These are phyloP conservation scores for Ascochyta koolunga DNA, from an alignment of 2,329 filamentous ascomycete genomes.

Conservation along the genomic window DNA sequence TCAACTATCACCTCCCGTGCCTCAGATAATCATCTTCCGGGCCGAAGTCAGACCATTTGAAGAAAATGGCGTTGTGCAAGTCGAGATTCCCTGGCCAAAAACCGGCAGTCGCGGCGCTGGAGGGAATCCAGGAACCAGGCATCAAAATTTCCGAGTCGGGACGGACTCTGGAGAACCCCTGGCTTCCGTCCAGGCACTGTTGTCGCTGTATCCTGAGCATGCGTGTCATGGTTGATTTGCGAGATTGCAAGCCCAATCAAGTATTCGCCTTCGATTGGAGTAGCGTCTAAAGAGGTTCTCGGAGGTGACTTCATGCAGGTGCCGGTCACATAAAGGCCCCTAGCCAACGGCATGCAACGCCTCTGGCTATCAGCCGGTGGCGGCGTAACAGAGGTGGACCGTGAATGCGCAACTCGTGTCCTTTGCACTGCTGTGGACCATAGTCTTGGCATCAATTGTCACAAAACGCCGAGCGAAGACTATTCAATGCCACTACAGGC, in stretches of 20 bases:
- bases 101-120: conserved; percentile 4
- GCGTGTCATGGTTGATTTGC: conserved; percentile 3
- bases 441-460: conserved; percentile 19
- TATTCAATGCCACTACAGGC: background rate
- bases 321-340: conserved; percentile 17
- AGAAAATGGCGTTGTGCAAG: background rate
- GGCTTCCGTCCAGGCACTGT: conserved; percentile 2
- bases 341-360: conserved; percentile 1
- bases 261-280: conserved; percentile 8
- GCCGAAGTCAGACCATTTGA: conserved; percentile 7
- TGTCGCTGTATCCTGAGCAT: background rate
- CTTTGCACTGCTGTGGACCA: conserved; percentile 12
- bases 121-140: conserved; percentile 13
- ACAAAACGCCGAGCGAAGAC: conserved; percentile 10
- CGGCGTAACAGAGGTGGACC: background rate
- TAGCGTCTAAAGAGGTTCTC: conserved; percentile 23
- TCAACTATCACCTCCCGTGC: conserved; percentile 2
- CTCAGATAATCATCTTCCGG: conserved; percentile 3
- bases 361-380: conserved; percentile 1
- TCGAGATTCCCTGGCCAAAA: conserved; percentile 6
- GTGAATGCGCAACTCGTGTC: background rate
- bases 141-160: conserved; percentile 12
- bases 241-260: conserved; percentile 18
- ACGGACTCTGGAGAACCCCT: conserved; percentile 3
- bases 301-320: conserved; percentile 29